These are phyloP conservation scores for Diaporthe ilicicola DNA, from an alignment of 2,329 filamentous ascomycete species.

Conservation along the genomic window DNA sequence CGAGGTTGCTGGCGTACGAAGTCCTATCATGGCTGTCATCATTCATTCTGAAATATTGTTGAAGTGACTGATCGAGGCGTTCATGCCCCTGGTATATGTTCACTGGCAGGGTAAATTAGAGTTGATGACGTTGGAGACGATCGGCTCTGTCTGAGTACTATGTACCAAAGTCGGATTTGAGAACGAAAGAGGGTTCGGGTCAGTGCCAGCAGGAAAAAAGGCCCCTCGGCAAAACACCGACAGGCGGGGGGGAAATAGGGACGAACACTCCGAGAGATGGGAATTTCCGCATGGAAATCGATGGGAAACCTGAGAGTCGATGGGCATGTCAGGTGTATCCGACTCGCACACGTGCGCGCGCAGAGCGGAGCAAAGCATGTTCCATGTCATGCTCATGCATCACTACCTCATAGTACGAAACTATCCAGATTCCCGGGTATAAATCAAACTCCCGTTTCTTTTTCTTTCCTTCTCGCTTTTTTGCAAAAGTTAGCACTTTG, in stretches of 20 bases:
- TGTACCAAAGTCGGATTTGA: no score
- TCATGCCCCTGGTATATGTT: no score
- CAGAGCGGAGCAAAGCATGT: background rate
- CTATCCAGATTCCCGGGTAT: background rate
- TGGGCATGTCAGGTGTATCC: background rate
- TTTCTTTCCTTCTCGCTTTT: background rate
- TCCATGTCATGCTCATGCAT: constrained; percentile 1
- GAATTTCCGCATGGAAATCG: background rate
- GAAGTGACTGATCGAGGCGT: background rate
- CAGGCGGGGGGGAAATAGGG: background rate
- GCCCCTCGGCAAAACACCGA: background rate
- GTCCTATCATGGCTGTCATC: no score
- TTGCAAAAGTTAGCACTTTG: background rate
- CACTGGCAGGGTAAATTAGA: no score
- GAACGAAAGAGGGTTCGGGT: no score
- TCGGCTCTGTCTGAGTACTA: no score
- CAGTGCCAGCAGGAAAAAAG: no score
- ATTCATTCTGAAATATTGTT: no score
- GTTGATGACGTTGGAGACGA: no score
- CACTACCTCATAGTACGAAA: background rate
- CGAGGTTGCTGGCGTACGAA: constrained; percentile 59
- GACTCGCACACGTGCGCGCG: background rate
- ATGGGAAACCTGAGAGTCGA: background rate
- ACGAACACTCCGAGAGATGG: background rate
- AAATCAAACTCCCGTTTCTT: background rate